Percentiles rank a stretch among this genome's conserved stretches.
Conservation (phyloP, 2,329 filamentous ascomycete genomes). For the Monosporascus sp. region DNA sequence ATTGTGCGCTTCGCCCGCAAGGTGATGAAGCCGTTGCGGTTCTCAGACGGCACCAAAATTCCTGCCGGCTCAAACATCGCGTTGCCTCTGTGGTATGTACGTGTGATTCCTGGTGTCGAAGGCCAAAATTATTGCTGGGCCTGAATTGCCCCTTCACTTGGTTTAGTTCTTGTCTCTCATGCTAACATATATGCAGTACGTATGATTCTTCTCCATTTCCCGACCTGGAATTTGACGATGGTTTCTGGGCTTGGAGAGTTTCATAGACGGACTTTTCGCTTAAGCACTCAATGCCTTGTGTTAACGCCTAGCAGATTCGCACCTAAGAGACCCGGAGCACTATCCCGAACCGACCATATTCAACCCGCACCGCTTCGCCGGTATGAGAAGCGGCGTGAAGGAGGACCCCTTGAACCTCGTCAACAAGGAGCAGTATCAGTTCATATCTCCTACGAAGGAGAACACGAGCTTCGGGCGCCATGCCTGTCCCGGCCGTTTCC, state of each 20-base stretch:
- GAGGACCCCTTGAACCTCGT: slow-evolving; percentile 19
- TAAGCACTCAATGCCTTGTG: slow-evolving; percentile 10
- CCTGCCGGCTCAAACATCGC: slow-evolving; percentile 36
- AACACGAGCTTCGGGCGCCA: slow-evolving; percentile 34
- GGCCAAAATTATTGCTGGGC: too few species aligned
- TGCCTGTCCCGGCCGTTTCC: slow-evolving; percentile 35
- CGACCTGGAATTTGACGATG: too few species aligned
- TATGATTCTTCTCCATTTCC: too few species aligned
- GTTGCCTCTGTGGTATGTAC: slow-evolving; percentile 16
- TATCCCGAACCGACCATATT: slow-evolving; percentile 16
- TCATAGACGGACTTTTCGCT: too few species aligned
- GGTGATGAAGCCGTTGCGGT: slow-evolving; percentile 32
- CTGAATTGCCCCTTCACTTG: too few species aligned
- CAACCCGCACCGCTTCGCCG: slow-evolving; percentile 29
- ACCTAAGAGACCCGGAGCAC: neutral
- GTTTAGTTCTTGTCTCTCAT: too few species aligned
- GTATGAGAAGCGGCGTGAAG: slow-evolving; percentile 22
- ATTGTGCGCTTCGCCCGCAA: slow-evolving; percentile 39
- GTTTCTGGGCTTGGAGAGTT: too few species aligned
- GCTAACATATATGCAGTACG: too few species aligned
- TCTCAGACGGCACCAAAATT: slow-evolving; percentile 24
- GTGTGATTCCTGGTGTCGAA: too few species aligned
- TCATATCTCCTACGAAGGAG: slow-evolving; percentile 29
- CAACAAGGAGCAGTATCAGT: slow-evolving; percentile 32
- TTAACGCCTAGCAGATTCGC: neutral